A percentile compares a stretch with the other conserved stretches of the same genome.
phyloP scores from a whole-genome alignment of 148 eudicot species.

The Heliosperma pusillum region DNA sequence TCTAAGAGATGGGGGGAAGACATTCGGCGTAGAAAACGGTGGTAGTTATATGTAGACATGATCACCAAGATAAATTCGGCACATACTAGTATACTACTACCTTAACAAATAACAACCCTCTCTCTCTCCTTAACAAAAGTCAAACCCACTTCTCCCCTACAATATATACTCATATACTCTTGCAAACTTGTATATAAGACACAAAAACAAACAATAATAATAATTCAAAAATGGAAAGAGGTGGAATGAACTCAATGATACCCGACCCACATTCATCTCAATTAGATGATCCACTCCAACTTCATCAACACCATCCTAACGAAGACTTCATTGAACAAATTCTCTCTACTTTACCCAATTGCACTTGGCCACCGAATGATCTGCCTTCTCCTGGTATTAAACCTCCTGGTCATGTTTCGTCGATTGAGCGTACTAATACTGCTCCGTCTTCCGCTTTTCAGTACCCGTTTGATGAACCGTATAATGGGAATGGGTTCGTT shows the following conservation, averaged over 20 bases:
- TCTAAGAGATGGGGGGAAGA: background rate
- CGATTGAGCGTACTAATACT: background rate
- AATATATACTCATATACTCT: too few species aligned
- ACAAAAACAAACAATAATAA: background rate
- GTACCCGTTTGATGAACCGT: conserved; percentile 17
- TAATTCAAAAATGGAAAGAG: conserved; percentile 3
- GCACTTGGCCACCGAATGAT: conserved; percentile 7
- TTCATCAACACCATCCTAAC: conserved; percentile 5
- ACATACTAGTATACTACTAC: background rate
- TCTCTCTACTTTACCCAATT: background rate
- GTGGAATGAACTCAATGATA: background rate
- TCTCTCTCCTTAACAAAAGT: background rate
- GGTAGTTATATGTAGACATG: conserved; percentile 3
- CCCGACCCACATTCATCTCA: conserved; percentile 9
- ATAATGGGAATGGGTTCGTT: conserved; percentile 34
- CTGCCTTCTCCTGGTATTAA: background rate
- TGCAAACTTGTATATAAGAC: too few species aligned
- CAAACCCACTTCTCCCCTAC: background rate
- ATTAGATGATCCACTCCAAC: background rate
- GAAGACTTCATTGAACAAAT: conserved; percentile 15
- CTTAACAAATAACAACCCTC: background rate
- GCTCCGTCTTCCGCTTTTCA: background rate
- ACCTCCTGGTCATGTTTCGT: background rate
- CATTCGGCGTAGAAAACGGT: conserved; percentile 2
- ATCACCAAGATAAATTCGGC: background rate